Conservation (phyloP, 202 grass and related monocot species). For the Digitaria exilis region DNA sequence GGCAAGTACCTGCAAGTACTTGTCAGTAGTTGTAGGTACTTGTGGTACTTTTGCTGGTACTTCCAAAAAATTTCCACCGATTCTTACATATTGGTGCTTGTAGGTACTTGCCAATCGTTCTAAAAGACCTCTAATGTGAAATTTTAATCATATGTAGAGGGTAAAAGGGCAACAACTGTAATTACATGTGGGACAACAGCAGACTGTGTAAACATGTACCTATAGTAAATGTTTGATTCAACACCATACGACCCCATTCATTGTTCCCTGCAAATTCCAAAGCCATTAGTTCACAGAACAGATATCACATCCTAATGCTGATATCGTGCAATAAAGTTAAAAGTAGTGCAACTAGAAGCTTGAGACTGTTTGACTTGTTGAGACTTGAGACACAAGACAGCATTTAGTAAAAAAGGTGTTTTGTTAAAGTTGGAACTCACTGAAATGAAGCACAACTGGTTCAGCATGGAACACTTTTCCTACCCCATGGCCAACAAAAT, state of each 20-base stretch:
- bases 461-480: conserved; percentile 92
- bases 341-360: conserved; percentile 23
- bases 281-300: conserved; percentile 29
- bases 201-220: conserved; percentile 49
- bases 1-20: no score
- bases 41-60: no score
- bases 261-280: conserved; percentile 82
- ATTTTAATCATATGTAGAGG: no score
- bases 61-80: no score
- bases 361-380: background rate
- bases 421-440: conserved; percentile 52
- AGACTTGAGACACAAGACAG: background rate
- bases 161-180: background rate
- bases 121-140: no score
- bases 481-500: conserved; percentile 95
- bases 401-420: conserved; percentile 7
- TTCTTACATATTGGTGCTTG: no score
- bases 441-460: conserved; percentile 80
- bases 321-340: background rate
- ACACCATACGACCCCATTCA: conserved; percentile 69
- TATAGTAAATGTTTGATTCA: conserved; percentile 99
- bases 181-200: background rate
- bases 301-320: conserved; percentile 7
- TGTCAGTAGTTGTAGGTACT: no score
- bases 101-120: no score